Evolutionary conservation across 805 yeast species (phyloP), one percentile per base, ranked within the genome.

Genomic region (Kazachstania martiniae): DNA sequence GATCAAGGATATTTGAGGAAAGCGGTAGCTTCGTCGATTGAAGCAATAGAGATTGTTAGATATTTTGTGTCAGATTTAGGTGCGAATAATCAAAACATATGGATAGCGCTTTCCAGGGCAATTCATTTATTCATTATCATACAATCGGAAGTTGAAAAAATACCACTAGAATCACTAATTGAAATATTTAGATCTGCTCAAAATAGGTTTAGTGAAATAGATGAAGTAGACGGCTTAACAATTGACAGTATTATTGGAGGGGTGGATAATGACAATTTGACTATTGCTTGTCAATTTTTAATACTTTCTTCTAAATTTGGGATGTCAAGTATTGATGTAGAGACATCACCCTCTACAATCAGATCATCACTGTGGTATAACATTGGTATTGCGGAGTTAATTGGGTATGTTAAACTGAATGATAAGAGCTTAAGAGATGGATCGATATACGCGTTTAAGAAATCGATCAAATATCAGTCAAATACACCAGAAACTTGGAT

Each of bases 401-500:
- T 69, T 24, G 68, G 73, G 2, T 66, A 51, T 52, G 41, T 58
- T 22, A 43, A 52, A 5, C 42, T 59, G 4, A 43, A 51, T 4
- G 44, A 47, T 3, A 32, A 36, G 5, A 36, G 36, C 10, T 64
- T 54, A 29, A 61, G 78, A 36, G 69, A 68, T 12, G 54, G 63
- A 2, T 68, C 95, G 0, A 66, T 83, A 10, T 61, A 52, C 13
- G 56, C 66, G 4, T 61, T 82, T 40, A 82, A 81, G 43, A 68
- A 65, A 27, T 78, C 95, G 0, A 74, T 87, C 34, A 74, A 70
- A 35, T 58, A 74, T 7, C 95, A 89, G 52, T 67, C 77, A 4
- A 70, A 68, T 36, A 81, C 79, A 40, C 63, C 79, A 1, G 74
- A 70, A 13, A 74, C 74, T 36, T 91, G 99, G 99, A 64, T 72